phyloP scores from a whole-genome alignment of 371 early-diverging fungal species.

The Mortierella polycephala region DNA sequence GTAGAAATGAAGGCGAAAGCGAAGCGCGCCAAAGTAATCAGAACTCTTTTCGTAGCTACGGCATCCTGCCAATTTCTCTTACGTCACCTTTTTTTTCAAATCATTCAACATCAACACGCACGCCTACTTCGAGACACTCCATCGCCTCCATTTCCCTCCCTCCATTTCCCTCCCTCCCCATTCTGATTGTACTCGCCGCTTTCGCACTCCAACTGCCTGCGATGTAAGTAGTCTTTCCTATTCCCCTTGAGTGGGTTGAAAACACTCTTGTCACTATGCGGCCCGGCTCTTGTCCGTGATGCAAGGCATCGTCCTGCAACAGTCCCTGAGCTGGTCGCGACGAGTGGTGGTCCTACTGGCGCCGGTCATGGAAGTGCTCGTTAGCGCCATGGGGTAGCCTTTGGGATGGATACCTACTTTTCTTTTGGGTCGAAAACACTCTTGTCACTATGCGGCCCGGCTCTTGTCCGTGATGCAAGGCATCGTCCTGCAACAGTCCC shows the following conservation, averaged over 20 bases:
- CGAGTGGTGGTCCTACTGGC: conserved; percentile 26
- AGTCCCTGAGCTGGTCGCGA: conserved; percentile 23
- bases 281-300: conserved; percentile 25
- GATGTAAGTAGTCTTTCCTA: conserved; percentile 1
- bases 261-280: conserved; percentile 27
- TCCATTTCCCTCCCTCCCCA: background rate
- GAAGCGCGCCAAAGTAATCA: no score
- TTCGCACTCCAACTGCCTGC: conserved; percentile 3
- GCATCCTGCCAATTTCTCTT: no score
- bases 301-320: conserved; percentile 17
- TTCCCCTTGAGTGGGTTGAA: conserved; percentile 13
- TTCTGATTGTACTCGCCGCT: background rate
- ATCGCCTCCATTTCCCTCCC: no score
- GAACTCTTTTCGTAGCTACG: no score
- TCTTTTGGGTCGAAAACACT: conserved; percentile 11
- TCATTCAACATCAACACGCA: no score
- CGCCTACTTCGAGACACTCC: no score
- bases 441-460: conserved; percentile 16
- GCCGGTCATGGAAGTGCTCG: conserved; percentile 27
- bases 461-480: conserved; percentile 11
- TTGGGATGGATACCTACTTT: conserved; percentile 13
- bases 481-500: conserved; percentile 10
- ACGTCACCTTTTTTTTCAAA: no score
- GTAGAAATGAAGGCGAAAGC: no score
- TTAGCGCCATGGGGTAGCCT: conserved; percentile 24